phyloP scores from a whole-genome alignment of 176 grass and related monocot species.

The Triticum monococcum region DNA sequence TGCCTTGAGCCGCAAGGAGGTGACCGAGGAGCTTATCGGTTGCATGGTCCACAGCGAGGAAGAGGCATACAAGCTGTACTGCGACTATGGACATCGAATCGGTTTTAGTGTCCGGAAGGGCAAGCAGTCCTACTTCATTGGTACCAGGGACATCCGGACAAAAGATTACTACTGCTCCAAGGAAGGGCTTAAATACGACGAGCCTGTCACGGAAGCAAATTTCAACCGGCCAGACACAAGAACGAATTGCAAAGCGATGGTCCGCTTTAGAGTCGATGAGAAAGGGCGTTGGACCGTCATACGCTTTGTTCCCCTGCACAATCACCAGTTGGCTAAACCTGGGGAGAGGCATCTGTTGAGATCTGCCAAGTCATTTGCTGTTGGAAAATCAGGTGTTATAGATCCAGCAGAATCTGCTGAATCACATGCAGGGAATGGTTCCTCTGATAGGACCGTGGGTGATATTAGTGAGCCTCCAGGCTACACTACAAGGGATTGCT shows the following conservation, averaged over 20 bases:
- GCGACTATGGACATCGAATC: conserved; percentile 81
- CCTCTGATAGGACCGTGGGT: conserved; percentile 33
- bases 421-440: conserved; percentile 32
- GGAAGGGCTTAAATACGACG: conserved; percentile 87
- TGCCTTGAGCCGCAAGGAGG: conserved; percentile 56
- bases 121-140: conserved; percentile 85
- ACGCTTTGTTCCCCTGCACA: conserved; percentile 73
- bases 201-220: conserved; percentile 74
- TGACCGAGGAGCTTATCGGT: conserved; percentile 64
- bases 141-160: conserved; percentile 75
- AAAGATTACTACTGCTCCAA: conserved; percentile 96
- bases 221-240: conserved; percentile 77
- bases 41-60: conserved; percentile 77
- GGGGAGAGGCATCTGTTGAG: conserved; percentile 83
- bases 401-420: conserved; percentile 42
- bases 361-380: conserved; percentile 63
- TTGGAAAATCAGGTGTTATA: conserved; percentile 50
- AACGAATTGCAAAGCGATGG: conserved; percentile 92
- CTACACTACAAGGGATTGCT: conserved; percentile 66
- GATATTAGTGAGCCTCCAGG: conserved; percentile 46
- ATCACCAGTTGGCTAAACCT: conserved; percentile 84
- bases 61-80: conserved; percentile 75
- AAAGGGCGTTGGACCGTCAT: conserved; percentile 75
- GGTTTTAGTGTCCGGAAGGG: conserved; percentile 90
- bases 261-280: conserved; percentile 79